Evolutionary conservation across 2,329 filamentous ascomycete genomes (phyloP).

Genomic region (Trichophyton rubrum): DNA sequence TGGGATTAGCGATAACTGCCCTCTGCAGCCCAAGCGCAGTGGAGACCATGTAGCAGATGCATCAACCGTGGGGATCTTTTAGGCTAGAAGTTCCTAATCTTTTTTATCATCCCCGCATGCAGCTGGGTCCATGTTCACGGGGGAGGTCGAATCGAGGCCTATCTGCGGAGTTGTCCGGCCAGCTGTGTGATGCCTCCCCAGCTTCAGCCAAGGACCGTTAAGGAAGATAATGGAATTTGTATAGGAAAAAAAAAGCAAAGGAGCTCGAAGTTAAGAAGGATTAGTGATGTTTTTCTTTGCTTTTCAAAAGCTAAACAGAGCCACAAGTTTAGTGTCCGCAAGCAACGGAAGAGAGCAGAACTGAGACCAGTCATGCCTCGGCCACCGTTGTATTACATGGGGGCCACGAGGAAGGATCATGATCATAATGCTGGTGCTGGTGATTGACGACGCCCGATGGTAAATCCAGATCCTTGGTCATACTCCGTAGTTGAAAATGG

Average conservation of each 20-base stretch:
- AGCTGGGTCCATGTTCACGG: background rate
- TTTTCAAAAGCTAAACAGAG: background rate
- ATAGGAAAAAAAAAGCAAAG: background rate
- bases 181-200: background rate
- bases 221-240: background rate
- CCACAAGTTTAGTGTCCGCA: background rate
- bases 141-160: background rate
- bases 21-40: background rate
- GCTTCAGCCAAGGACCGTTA: background rate
- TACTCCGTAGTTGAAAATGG: too few relatives aligned
- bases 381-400: background rate
- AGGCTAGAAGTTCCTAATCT: background rate
- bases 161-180: background rate
- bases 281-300: background rate
- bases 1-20: constrained; percentile 1
- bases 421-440: background rate
- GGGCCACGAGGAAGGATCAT: background rate
- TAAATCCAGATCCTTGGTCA: background rate
- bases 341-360: background rate
- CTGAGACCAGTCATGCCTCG: background rate
- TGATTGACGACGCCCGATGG: background rate
- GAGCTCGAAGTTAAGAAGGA: background rate
- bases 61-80: background rate
- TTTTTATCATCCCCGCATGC: background rate
- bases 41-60: background rate